Evolutionary conservation across 1,284 basidiomycete genomes (phyloP), one percentile per base, ranked within the genome.

Genomic region (Limonomyces culmigenus): DNA sequence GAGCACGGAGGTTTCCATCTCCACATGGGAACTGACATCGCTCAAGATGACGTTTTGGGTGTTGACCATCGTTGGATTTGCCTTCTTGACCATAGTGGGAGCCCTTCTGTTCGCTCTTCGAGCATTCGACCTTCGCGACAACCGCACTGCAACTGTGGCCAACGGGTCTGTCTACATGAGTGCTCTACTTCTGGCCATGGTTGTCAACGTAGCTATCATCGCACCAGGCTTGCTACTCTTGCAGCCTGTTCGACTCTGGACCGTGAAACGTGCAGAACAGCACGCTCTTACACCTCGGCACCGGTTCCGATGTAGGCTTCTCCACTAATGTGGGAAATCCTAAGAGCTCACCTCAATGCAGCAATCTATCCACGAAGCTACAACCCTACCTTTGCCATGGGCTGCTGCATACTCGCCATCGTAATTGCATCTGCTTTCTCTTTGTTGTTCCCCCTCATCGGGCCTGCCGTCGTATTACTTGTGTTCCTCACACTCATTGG

Each of bases 301-400:
- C 50, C 60, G 67, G n/a, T 86, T 85, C 57, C 57, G 80, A n/a
- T n/a, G n/a, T 59, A 70, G 81, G n/a, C n/a, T n/a, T n/a, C n/a
- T n/a, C n/a, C n/a, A n/a, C n/a, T n/a, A n/a, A n/a, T n/a, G n/a
- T n/a, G n/a, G n/a, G n/a, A n/a, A n/a, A 23, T 31, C 32, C 13
- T 39, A 19, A 32, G 43, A n/a, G n/a, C n/a, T n/a, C n/a, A n/a
- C n/a, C n/a, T n/a, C n/a, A n/a, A n/a, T n/a, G n/a, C n/a, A 84
- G 83, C 75, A 43, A 60, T 74, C 42, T 79, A 76, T 47, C 81
- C 83, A n/a, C 60, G 65, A 39, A 62, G 67, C 17, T 83, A 78
- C 48, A 67, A 78, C 42, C 73, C 77, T 11, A 62, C 73, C 1
- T 74, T 69, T 46, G 70, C 75, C 8, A 65, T 69, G 14, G 68